Base-by-base conservation (phyloP, 495 filamentous ascomycete species). In the Penicillium parvum region DNA sequence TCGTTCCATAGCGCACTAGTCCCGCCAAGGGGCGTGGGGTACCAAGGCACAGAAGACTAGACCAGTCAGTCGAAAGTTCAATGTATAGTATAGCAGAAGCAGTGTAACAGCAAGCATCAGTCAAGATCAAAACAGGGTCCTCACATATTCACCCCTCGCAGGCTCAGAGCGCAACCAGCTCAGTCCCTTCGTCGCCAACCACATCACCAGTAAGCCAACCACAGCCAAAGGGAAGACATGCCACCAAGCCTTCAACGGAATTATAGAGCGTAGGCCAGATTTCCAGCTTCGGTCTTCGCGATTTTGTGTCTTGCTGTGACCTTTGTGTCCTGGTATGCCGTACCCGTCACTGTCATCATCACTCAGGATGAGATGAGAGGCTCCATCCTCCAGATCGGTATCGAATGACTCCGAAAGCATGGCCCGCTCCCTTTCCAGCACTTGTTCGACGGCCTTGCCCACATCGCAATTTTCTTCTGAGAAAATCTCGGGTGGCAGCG, bases 21-120 rank as follows among this genome's bases (percentile, higher is more conserved):
- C n/a, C 92, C 92, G 22, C 92, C 92, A 4, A 66, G 74, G 0
- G 90, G 90, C 0, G 86, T 71, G 2, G 90, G 89, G 57, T 94
- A 96, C 82, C 86, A 95, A 1, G 89, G 83, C 10, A 84, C 82
- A 5, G 84, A 80, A 10, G 38, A 38, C 43, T 61, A 38, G 17
- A 51, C 40, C 6, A 28, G 29, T 43, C 20, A 48, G 27, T 12
- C 17, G 15, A 4, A 8, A 18, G 5, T 26, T n/a, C 9, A n/a
- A 12, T 1, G 23, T 10, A 4, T 10, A 22, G 33, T 23, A 32
- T 1, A 7, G 10, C 16, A 18, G 1, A 32, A 7, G 8, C 12
- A 16, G 16, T 8, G 17, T 30, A 8, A 39, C 10, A 35, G 38
- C 21, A 16, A 22, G 16, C 28, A 18, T 15, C 15, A 3, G 14